These are phyloP conservation scores for Dalechampia spathulata DNA, from an alignment of 441 rosid species.

Conservation along the genomic window DNA sequence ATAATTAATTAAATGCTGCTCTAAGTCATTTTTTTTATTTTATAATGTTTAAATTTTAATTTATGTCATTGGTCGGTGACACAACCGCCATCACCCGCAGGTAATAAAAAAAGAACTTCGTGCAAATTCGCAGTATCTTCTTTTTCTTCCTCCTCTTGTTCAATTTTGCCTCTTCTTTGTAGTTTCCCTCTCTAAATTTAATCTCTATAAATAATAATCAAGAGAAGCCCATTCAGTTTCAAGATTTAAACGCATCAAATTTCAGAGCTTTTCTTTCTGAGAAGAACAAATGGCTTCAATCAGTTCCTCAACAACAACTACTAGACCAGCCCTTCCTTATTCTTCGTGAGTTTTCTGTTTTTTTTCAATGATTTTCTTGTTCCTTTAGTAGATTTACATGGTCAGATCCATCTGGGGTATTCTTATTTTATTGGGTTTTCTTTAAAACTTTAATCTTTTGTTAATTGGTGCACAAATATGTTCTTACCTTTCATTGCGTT, in stretches of 20 bases:
- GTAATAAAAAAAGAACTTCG: background rate
- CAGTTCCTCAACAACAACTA: slow-evolving; percentile 36
- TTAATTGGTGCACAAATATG: background rate
- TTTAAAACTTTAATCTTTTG: background rate
- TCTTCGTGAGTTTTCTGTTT: slow-evolving; percentile 25
- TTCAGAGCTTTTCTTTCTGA: background rate
- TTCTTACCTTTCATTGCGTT: background rate
- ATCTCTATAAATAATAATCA: slow-evolving; percentile 12
- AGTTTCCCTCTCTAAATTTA: background rate
- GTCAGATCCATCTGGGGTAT: background rate
- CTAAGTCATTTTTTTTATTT: too few relatives aligned
- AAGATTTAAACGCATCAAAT: background rate
- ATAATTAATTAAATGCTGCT: too few relatives aligned
- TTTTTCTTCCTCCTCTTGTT: slow-evolving; percentile 4
- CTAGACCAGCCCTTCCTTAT: slow-evolving; percentile 29
- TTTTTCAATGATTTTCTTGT: too few relatives aligned
- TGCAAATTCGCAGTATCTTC: slow-evolving; percentile 23
- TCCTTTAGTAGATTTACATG: background rate
- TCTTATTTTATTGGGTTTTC: background rate
- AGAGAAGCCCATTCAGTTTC: background rate
- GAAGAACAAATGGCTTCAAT: slow-evolving; percentile 43
- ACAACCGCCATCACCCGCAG: background rate
- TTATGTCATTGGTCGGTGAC: background rate
- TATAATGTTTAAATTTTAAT: too few relatives aligned
- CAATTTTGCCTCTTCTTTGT: slow-evolving; percentile 14